Evolutionary conservation across 306 rosid species (phyloP).

Genomic region (Rosa multiflora): DNA sequence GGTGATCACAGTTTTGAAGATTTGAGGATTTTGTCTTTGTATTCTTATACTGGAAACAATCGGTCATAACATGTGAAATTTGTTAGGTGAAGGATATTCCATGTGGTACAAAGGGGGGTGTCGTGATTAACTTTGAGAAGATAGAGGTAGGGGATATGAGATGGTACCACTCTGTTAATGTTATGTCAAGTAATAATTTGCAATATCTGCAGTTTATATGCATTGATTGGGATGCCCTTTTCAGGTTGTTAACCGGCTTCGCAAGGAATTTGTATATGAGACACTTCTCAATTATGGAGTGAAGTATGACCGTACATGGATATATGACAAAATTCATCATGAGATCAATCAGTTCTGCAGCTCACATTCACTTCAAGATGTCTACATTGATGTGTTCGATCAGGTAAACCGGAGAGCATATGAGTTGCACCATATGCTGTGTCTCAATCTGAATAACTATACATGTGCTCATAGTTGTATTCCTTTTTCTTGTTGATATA

Average conservation of each 20-base stretch:
- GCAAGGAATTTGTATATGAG: slow-evolving; percentile 65
- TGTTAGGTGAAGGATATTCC: slow-evolving; percentile 87
- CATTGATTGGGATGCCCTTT: slow-evolving; percentile 25
- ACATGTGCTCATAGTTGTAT: too few relatives aligned
- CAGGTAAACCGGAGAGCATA: slow-evolving; percentile 43
- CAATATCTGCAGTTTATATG: slow-evolving; percentile 9
- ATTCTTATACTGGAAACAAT: not conserved
- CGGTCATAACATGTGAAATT: not conserved
- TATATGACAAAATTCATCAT: slow-evolving; percentile 90
- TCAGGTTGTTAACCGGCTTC: slow-evolving; percentile 86
- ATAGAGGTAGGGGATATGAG: slow-evolving; percentile 55
- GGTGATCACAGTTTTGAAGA: slow-evolving; percentile 8
- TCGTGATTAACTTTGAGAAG: slow-evolving; percentile 82
- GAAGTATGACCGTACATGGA: slow-evolving; percentile 85
- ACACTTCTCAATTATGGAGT: slow-evolving; percentile 83
- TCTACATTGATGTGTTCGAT: slow-evolving; percentile 89
- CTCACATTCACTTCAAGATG: slow-evolving; percentile 79
- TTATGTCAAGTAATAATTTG: not conserved
- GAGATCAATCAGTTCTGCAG: slow-evolving; percentile 93
- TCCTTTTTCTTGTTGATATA: slow-evolving; percentile 14
- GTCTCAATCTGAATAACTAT: too few relatives aligned
- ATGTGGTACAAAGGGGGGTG: slow-evolving; percentile 94
- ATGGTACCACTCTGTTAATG: not conserved
- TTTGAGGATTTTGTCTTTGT: slow-evolving; percentile 14
- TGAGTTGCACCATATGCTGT: too few relatives aligned